Conservation (phyloP, 2,329 filamentous ascomycete genomes). For the Hymenoscyphus occultus region DNA sequence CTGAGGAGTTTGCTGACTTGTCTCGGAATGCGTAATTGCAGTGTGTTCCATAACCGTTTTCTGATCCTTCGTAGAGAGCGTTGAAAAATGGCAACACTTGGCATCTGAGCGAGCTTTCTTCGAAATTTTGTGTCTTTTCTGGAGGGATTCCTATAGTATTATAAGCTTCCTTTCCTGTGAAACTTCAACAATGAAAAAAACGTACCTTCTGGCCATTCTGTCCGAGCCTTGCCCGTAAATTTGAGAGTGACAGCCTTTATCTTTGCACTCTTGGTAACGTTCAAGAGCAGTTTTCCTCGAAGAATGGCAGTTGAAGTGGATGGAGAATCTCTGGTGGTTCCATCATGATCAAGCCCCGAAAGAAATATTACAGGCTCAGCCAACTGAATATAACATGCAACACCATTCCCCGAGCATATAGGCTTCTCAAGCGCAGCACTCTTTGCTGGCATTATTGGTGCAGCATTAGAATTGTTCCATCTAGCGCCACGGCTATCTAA, state of each 20-base stretch:
- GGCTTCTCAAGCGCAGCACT: constrained; percentile 54
- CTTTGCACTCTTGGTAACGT: constrained; percentile 85
- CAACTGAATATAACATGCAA: constrained; percentile 69
- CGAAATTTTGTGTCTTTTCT: constrained; percentile 75
- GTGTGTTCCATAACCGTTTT: constrained; percentile 58
- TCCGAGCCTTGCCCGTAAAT: constrained; percentile 79
- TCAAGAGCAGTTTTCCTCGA: constrained; percentile 76
- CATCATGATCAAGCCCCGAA: constrained; percentile 66
- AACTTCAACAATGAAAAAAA: constrained; percentile 22
- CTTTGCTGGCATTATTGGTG: constrained; percentile 9
- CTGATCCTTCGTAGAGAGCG: constrained; percentile 60
- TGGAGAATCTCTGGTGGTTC: constrained; percentile 28
- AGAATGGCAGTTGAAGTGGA: constrained; percentile 66
- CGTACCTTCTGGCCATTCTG: constrained; percentile 93
- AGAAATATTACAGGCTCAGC: constrained; percentile 80
- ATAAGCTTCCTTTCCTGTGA: constrained; percentile 8
- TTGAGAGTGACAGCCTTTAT: constrained; percentile 88
- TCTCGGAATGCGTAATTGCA: constrained; percentile 50
- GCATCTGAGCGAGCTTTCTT: constrained; percentile 81
- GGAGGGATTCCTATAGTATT: constrained; percentile 69
- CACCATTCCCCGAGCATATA: constrained; percentile 72
- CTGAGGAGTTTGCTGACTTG: constrained; percentile 28
- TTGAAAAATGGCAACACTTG: constrained; percentile 95
- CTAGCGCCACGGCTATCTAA: constrained; percentile 13
- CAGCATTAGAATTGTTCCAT: constrained; percentile 9